Evolutionary conservation across 2,329 filamentous ascomycete genomes (phyloP).

Genomic region (Juglanconis juglandina): DNA sequence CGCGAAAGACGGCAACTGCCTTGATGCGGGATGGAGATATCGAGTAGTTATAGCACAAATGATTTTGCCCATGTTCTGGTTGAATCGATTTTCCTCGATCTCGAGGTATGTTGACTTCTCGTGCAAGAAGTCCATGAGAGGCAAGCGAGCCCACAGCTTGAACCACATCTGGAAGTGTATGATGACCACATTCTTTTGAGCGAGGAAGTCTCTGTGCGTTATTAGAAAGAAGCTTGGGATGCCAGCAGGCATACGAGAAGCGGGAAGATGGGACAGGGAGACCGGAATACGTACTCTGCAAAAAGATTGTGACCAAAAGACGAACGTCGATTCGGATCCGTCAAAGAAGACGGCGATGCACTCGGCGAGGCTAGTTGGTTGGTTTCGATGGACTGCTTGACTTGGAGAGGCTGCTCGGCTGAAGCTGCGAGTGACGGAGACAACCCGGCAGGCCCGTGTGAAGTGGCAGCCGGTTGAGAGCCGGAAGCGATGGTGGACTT

Average conservation of each 20-base stretch:
- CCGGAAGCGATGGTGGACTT: slow-evolving; percentile 33
- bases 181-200: slow-evolving; percentile 32
- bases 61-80: slow-evolving; percentile 34
- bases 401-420: background rate
- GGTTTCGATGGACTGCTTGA: background rate
- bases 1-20: slow-evolving; percentile 31
- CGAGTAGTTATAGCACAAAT: slow-evolving; percentile 36
- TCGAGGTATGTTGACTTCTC: slow-evolving; percentile 32
- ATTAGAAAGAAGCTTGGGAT: background rate
- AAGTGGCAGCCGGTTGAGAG: background rate
- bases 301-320: background rate
- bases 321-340: background rate
- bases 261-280: background rate
- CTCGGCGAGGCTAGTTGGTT: slow-evolving; percentile 1
- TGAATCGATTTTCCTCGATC: slow-evolving; percentile 34
- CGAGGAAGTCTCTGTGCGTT: slow-evolving; percentile 27
- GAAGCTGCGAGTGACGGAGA: background rate
- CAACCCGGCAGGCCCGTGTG: background rate
- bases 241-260: background rate
- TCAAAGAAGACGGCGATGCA: slow-evolving; percentile 3
- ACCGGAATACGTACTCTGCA: slow-evolving; percentile 7
- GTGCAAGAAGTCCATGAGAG: slow-evolving; percentile 38
- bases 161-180: slow-evolving; percentile 38
- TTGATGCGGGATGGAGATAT: slow-evolving; percentile 32
- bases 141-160: slow-evolving; percentile 35